These are phyloP conservation scores for Pythium angustatum DNA, from an alignment of 352 stramenopile genomes.

Conservation along the genomic window DNA sequence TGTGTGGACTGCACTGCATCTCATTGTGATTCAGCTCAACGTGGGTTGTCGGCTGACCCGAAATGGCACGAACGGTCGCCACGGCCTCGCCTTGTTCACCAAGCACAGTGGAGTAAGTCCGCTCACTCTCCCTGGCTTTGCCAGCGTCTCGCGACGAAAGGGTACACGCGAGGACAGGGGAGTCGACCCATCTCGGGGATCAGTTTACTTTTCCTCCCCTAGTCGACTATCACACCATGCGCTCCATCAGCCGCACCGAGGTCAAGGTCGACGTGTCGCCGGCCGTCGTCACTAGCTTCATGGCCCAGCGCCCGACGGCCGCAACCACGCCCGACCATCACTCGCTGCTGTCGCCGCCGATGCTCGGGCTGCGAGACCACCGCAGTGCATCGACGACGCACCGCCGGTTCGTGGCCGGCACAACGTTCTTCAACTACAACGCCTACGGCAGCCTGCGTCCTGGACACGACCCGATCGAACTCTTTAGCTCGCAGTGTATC, in stretches of 20 bases:
- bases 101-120: too few species aligned
- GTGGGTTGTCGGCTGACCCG: too few species aligned
- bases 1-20: too few species aligned
- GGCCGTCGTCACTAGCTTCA: background rate
- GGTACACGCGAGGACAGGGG: background rate
- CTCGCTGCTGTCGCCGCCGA: background rate
- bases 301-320: background rate
- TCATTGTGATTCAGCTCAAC: too few species aligned
- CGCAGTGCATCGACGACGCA: background rate
- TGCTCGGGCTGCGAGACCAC: background rate
- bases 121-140: too few species aligned
- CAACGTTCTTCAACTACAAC: constrained; percentile 36
- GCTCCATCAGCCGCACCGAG: background rate
- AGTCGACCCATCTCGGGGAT: too few species aligned
- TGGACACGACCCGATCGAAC: background rate
- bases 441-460: constrained; percentile 28
- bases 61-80: too few species aligned
- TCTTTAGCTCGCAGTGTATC: constrained; percentile 16
- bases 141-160: background rate
- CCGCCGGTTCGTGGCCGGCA: constrained; percentile 17
- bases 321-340: background rate
- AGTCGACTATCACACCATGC: background rate
- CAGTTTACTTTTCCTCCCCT: background rate
- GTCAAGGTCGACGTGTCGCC: constrained; percentile 11
- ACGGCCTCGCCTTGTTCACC: too few species aligned